Conservation (phyloP, 2,329 filamentous ascomycete species). For the Stemphylium beticola region DNA sequence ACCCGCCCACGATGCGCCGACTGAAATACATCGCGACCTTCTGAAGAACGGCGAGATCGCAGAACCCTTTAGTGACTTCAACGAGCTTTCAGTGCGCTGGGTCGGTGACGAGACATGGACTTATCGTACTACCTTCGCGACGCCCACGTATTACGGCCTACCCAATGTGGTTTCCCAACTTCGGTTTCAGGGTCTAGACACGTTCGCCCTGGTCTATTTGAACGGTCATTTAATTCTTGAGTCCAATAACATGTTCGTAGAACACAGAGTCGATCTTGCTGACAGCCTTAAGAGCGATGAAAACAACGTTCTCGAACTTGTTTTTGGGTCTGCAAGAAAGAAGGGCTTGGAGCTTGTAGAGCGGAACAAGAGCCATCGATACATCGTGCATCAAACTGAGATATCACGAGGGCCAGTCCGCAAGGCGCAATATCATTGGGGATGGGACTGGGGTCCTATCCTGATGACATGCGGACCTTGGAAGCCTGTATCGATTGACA, state of each 20-base stretch:
- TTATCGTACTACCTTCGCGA: slow-evolving; percentile 45
- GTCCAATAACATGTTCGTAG: slow-evolving; percentile 68
- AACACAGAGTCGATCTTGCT: slow-evolving; percentile 61
- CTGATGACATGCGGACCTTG: slow-evolving; percentile 62
- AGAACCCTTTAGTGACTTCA: slow-evolving; percentile 57
- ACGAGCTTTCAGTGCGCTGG: slow-evolving; percentile 57
- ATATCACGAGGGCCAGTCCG: slow-evolving; percentile 60
- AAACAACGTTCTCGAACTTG: slow-evolving; percentile 63
- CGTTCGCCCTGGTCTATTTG: slow-evolving; percentile 64
- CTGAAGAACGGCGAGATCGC: slow-evolving; percentile 55
- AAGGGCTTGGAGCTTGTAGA: slow-evolving; percentile 59
- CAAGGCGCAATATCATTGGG: slow-evolving; percentile 59
- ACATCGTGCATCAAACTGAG: slow-evolving; percentile 49
- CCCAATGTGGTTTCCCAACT: slow-evolving; percentile 51
- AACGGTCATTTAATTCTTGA: slow-evolving; percentile 61
- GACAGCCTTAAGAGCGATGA: slow-evolving; percentile 43
- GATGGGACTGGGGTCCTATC: slow-evolving; percentile 59
- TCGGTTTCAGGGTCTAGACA: slow-evolving; percentile 69
- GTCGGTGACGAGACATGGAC: slow-evolving; percentile 56
- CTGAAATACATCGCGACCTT: slow-evolving; percentile 56
- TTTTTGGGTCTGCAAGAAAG: slow-evolving; percentile 62
- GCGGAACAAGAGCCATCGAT: slow-evolving; percentile 60
- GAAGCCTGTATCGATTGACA: slow-evolving; percentile 73
- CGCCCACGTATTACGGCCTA: slow-evolving; percentile 39
- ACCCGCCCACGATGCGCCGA: slow-evolving; percentile 52